Percentiles rank a stretch among this genome's conserved stretches.
Evolutionary conservation across 345 rosid genomes (phyloP).

Genomic region (Draba incana): DNA sequence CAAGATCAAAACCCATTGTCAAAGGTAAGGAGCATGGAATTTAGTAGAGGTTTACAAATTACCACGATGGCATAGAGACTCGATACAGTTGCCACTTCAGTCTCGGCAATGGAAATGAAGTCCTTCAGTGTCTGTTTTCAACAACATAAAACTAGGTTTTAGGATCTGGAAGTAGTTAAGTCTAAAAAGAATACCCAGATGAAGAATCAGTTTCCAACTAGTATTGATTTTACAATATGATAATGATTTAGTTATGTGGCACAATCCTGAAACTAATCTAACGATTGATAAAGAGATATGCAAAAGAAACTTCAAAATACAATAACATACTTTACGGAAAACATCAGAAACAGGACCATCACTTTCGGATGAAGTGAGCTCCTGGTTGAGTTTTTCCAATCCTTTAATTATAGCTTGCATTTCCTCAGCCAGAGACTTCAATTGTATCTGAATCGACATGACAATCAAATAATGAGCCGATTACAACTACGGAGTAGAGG

Average conservation of each 20-base stretch:
- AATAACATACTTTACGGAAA: conserved; percentile 65
- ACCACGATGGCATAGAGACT: conserved; percentile 89
- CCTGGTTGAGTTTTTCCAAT: conserved; percentile 90
- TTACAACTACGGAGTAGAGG: neutral
- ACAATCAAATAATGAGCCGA: conserved; percentile 23
- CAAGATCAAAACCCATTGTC: conserved; percentile 14
- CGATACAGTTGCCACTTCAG: conserved; percentile 78
- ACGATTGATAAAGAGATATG: conserved; percentile 4
- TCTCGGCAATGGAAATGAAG: conserved; percentile 75
- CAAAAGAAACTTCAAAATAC: neutral
- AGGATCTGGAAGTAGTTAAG: conserved; percentile 9
- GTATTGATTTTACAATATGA: conserved; percentile 1
- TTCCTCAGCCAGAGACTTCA: conserved; percentile 96
- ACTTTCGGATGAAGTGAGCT: conserved; percentile 78
- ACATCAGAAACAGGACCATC: conserved; percentile 96
- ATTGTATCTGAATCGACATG: conserved; percentile 70
- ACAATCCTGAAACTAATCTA: conserved; percentile 21
- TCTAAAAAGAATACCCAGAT: neutral
- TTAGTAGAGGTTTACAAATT: conserved; percentile 41
- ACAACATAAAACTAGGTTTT: conserved; percentile 26
- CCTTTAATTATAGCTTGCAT: conserved; percentile 99
- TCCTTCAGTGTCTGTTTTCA: conserved; percentile 66
- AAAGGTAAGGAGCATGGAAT: conserved; percentile 10
- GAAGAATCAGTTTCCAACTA: neutral
- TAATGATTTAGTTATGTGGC: neutral